A percentile compares a stretch with the other conserved stretches of the same genome.
Conservation (phyloP, 805 yeast species). For the Metschnikowia bowlesiae region DNA sequence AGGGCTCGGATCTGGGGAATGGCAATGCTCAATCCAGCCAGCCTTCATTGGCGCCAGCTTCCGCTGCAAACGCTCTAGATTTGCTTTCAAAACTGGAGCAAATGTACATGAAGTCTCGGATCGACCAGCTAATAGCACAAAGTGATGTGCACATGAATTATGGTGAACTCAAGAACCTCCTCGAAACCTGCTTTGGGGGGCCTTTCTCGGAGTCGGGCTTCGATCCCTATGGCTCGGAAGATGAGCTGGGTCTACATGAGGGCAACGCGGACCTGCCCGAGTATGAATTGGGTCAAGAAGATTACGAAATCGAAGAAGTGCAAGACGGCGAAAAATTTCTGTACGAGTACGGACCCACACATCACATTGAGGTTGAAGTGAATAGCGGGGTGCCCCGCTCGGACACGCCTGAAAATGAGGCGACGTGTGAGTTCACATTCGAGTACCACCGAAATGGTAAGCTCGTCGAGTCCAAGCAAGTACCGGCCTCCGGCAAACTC, state of each 20-base stretch:
- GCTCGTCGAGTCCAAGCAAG: slow-evolving; percentile 17
- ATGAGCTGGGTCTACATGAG: slow-evolving; percentile 38
- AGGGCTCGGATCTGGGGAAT: neutral
- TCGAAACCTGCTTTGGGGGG: slow-evolving; percentile 9
- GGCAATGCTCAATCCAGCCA: neutral
- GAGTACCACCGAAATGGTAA: slow-evolving; percentile 41
- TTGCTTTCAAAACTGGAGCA: slow-evolving; percentile 8
- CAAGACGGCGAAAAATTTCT: slow-evolving; percentile 24
- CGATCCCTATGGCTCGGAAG: slow-evolving; percentile 31
- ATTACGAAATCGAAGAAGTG: slow-evolving; percentile 37
- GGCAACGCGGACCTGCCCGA: slow-evolving; percentile 24
- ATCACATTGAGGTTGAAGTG: slow-evolving; percentile 40
- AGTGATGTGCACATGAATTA: slow-evolving; percentile 6
- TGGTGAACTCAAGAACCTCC: slow-evolving; percentile 10
- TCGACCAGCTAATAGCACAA: slow-evolving; percentile 9
- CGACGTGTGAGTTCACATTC: slow-evolving; percentile 43
- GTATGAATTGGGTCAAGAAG: slow-evolving; percentile 23
- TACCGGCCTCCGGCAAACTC: slow-evolving; percentile 36
- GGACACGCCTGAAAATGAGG: slow-evolving; percentile 29
- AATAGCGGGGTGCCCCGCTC: slow-evolving; percentile 32
- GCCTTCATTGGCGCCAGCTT: neutral
- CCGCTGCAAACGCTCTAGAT: neutral
- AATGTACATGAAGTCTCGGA: slow-evolving; percentile 7
- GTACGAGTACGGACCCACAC: slow-evolving; percentile 31
- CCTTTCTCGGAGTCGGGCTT: slow-evolving; percentile 7